Evolutionary conservation across 2,329 filamentous ascomycete genomes (phyloP).

Genomic region (Arthrocladium fulminans): DNA sequence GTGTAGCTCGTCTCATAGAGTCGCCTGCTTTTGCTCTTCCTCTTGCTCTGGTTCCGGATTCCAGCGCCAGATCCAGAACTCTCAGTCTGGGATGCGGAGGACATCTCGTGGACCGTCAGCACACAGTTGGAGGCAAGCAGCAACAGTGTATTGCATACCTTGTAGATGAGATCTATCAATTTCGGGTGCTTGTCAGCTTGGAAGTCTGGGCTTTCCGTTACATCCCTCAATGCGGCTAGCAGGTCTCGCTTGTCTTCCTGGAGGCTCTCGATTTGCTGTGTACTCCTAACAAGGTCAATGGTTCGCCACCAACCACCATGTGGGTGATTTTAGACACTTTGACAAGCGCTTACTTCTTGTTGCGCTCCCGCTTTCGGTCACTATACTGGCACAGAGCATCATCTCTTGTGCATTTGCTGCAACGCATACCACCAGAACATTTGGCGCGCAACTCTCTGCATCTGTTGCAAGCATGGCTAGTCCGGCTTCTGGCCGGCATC

Average conservation of each 20-base stretch:
- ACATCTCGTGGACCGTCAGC: constrained; percentile 8
- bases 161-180: constrained; percentile 13
- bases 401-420: constrained; percentile 19
- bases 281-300: constrained; percentile 16
- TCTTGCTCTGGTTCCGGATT: not conserved
- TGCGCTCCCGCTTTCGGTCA: constrained; percentile 20
- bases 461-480: constrained; percentile 18
- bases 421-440: constrained; percentile 17
- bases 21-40: not conserved
- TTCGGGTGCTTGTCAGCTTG: constrained; percentile 11
- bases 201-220: constrained; percentile 11
- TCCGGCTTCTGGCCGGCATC: constrained; percentile 7
- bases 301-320: not conserved
- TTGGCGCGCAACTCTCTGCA: constrained; percentile 18
- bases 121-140: not conserved
- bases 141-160: constrained; percentile 9
- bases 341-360: constrained; percentile 15
- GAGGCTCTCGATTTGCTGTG: constrained; percentile 12
- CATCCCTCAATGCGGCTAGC: constrained; percentile 10
- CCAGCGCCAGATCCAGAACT: not conserved
- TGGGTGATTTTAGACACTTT: not conserved
- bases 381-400: constrained; percentile 15
- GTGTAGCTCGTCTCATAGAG: not conserved
- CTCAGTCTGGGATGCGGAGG: constrained; percentile 6
- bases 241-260: constrained; percentile 13